Evolutionary conservation across 352 stramenopile species (phyloP).

Genomic region (Aphanomyces stellatus): DNA sequence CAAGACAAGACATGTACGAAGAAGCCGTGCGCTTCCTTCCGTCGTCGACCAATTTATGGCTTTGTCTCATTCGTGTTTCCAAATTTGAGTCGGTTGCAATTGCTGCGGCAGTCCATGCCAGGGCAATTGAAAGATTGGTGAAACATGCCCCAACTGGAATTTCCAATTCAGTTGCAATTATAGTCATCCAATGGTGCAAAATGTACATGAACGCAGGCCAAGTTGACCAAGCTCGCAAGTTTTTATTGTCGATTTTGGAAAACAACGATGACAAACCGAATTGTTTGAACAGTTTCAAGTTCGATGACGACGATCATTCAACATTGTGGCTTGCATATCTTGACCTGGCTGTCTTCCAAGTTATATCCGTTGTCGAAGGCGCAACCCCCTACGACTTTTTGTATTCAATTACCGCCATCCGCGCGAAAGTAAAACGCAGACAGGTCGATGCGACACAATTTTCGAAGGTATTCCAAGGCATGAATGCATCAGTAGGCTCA

Average conservation of each 20-base stretch:
- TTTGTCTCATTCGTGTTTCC: not conserved
- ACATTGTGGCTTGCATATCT: conserved; percentile 2
- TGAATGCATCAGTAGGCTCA: not conserved
- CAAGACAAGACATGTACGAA: not conserved
- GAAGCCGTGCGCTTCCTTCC: conserved; percentile 15
- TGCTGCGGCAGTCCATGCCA: not conserved
- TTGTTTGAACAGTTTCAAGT: conserved; percentile 11
- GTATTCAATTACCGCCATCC: not conserved
- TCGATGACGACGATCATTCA: not conserved
- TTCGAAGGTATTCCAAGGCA: not conserved
- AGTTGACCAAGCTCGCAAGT: not conserved
- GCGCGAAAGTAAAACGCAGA: not conserved
- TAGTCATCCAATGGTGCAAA: not conserved
- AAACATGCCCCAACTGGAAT: not conserved
- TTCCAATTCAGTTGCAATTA: not conserved
- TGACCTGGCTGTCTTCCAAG: not conserved
- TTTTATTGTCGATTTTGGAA: conserved; percentile 9
- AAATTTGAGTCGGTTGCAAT: conserved; percentile 9
- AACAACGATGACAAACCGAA: not conserved
- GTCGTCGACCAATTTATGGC: conserved; percentile 1
- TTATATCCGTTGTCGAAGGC: not conserved
- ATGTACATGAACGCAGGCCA: conserved; percentile 5
- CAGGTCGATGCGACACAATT: not conserved
- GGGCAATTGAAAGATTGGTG: conserved; percentile 8
- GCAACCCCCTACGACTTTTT: not conserved